phyloP scores from a whole-genome alignment of 345 rosid genomes.

The Aurinia saxatilis region DNA sequence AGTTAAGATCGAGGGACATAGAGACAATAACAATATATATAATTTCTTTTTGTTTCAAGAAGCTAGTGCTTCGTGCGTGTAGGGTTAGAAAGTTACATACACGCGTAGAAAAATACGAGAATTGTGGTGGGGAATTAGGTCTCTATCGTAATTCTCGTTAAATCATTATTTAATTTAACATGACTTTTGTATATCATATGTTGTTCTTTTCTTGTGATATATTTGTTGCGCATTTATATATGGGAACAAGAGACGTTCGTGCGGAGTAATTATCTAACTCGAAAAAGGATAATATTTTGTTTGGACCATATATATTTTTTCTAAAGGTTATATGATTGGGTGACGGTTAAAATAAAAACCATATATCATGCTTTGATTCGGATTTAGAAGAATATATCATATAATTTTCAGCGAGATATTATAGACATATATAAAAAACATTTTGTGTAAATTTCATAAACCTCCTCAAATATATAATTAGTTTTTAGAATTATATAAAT shows the following conservation, averaged over 20 bases:
- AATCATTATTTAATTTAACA: not conserved
- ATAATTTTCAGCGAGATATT: no score
- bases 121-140: not conserved
- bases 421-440: no score
- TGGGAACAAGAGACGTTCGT: not conserved
- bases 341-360: no score
- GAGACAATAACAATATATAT: conserved; percentile 15
- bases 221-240: not conserved
- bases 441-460: no score
- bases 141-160: not conserved
- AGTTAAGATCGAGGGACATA: not conserved
- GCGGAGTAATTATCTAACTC: not conserved
- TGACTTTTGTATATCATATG: not conserved
- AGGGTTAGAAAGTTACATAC: conserved; percentile 14
- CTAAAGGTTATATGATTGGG: no score
- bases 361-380: no score
- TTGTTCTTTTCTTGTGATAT: not conserved
- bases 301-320: no score
- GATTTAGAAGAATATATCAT: no score
- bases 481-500: no score
- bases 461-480: no score
- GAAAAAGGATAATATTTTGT: not conserved
- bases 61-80: conserved; percentile 27
- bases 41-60: not conserved
- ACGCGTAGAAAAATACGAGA: conserved; percentile 7